Percentiles rank a stretch among this genome's conserved stretches.
Conservation (phyloP, 192 early-diverging fungal species). For the Backusella macrospora region DNA sequence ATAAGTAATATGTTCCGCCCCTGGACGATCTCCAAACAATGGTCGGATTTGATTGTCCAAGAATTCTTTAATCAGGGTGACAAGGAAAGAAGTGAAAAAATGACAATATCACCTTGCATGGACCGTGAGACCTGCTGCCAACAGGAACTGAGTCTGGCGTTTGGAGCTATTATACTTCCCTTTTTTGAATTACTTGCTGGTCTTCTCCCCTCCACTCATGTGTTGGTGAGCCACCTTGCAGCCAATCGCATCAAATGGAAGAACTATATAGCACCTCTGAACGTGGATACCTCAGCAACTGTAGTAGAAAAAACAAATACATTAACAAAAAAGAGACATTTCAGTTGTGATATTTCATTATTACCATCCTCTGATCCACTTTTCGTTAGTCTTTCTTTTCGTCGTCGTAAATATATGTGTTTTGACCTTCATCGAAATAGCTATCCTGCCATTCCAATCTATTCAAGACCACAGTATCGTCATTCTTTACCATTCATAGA, state of each 20-base stretch:
- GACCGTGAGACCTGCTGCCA: conserved; percentile 71
- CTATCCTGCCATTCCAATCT: not conserved
- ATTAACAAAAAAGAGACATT: not conserved
- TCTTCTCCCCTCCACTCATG: conserved; percentile 65
- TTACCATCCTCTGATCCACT: not conserved
- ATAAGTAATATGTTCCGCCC: conserved; percentile 84
- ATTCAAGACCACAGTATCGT: not conserved
- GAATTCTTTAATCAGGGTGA: conserved; percentile 91
- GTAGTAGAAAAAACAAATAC: not conserved
- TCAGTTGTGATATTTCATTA: not conserved
- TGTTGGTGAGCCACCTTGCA: conserved; percentile 47
- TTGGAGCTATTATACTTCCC: conserved; percentile 73
- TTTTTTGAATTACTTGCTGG: conserved; percentile 80
- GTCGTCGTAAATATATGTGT: conserved; percentile 10
- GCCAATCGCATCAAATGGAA: conserved; percentile 15
- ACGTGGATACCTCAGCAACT: not conserved
- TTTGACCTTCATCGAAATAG: not conserved
- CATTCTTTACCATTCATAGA: not conserved
- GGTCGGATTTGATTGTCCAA: conserved; percentile 80
- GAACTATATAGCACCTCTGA: not conserved
- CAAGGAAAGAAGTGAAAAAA: conserved; percentile 63
- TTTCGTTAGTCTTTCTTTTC: not conserved
- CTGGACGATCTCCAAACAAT: conserved; percentile 79
- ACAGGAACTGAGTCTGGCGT: conserved; percentile 72
- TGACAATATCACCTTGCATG: conserved; percentile 87